These are phyloP conservation scores for Scleroderma citrinum DNA, from an alignment of 768 basidiomycete species.

Conservation along the genomic window DNA sequence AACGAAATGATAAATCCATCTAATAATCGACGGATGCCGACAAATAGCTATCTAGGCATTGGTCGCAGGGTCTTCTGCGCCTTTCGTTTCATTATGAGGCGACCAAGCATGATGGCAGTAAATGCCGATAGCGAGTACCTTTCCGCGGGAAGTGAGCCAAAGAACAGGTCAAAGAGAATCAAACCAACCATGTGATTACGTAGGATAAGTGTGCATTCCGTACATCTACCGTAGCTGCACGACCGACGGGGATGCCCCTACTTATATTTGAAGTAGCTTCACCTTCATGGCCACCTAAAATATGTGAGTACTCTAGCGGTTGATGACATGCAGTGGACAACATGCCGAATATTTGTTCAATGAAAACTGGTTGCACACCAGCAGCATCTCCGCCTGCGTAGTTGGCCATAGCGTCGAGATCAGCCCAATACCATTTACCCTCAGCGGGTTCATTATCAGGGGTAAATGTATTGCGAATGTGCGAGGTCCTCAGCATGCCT, in stretches of 20 bases:
- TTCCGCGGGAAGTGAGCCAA: constrained; percentile 9
- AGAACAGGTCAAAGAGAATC: background rate
- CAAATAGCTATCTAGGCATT: constrained; percentile 45
- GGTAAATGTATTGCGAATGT: constrained; percentile 72
- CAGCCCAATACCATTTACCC: constrained; percentile 90
- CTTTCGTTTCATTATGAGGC: constrained; percentile 54
- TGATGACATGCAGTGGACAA: background rate
- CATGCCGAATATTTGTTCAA: constrained; percentile 90
- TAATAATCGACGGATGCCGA: background rate
- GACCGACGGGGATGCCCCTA: constrained; percentile 82
- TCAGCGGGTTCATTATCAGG: constrained; percentile 79
- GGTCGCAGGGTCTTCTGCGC: constrained; percentile 40
- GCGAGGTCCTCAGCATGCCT: constrained; percentile 83
- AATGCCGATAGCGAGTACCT: constrained; percentile 90
- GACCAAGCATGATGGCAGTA: constrained; percentile 77
- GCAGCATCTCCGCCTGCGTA: constrained; percentile 66
- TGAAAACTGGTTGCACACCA: constrained; percentile 78
- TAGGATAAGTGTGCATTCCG: constrained; percentile 94
- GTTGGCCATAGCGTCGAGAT: constrained; percentile 75
- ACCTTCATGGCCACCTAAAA: constrained; percentile 77
- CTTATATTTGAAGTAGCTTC: constrained; percentile 53
- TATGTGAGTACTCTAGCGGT: constrained; percentile 1
- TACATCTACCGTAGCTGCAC: constrained; percentile 76
- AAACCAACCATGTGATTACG: constrained; percentile 82
- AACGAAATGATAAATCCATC: background rate